Base-by-base conservation (phyloP, 495 filamentous ascomycete species). In the Hypoxylon perforatum region DNA sequence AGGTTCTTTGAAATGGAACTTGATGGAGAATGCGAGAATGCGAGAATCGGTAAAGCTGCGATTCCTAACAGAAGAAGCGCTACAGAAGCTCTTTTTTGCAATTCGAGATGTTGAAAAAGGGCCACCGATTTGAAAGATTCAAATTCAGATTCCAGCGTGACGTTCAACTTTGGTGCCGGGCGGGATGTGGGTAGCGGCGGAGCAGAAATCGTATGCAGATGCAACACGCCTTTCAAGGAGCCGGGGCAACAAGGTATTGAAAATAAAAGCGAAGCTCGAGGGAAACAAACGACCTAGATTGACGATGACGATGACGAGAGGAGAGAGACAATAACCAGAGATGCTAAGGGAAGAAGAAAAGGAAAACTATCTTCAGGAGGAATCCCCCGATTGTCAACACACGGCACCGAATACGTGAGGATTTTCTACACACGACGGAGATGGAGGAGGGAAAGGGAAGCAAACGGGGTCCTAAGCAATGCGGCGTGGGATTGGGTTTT, bases 301-400 rank as follows among this genome's bases (percentile, higher is more conserved):
- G 56, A 65, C 64, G 61, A 48, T 35, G 74, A 56, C 5, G 50
- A 67, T n/a, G 54, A 57, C 44, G 63, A 57, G 57, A 75, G 61
- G 63, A 75, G 65, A 75, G 70, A 71, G 69, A 33, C 30, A 33
- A 33, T 9, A 33, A 33, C 30, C 57, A 71, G 72, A 60, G 75
- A 76, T 67, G 72, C 80, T 63, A 76, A 77, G 69, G 72, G 73
- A 74, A 72, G 67, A n/a, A 74, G 57, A 67, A 65, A 71, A 75
- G 81, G 71, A 75, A 82, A 82, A 81, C 76, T 77, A 76, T 78
- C 78, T 78, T 78, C 46, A 80, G 80, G 75, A 80, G 76, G 74
- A 78, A 75, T 76, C 78, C 76, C 80, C 77, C 77, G 72, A 77
- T 76, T 78, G 77, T 77, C 77, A 77, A 73, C 75, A 75, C 79